These are phyloP conservation scores for Candida dajiaensis DNA, from an alignment of 805 yeast genomes.

Conservation along the genomic window DNA sequence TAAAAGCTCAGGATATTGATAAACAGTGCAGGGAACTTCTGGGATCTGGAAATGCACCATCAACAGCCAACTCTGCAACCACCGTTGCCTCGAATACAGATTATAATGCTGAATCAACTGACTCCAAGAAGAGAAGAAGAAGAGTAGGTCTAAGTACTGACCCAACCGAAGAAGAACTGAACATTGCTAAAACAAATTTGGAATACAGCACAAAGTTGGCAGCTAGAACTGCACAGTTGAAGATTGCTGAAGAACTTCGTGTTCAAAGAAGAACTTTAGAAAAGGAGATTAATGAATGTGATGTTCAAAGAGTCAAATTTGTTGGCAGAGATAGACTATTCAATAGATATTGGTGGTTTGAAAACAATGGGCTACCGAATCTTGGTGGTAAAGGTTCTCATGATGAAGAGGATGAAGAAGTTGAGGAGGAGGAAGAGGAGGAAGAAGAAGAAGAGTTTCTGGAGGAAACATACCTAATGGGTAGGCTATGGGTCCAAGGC, in stretches of 20 bases:
- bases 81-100: conserved; percentile 3
- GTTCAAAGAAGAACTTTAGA: conserved; percentile 50
- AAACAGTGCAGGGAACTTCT: conserved; percentile 32
- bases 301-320: conserved; percentile 67
- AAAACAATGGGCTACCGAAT: conserved; percentile 71
- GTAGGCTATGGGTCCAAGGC: conserved; percentile 88
- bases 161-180: conserved; percentile 34
- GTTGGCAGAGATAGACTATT: conserved; percentile 80
- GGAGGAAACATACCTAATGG: conserved; percentile 66
- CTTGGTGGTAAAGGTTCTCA: conserved; percentile 27
- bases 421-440: conserved; percentile 37
- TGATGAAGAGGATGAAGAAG: conserved; percentile 27
- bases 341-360: conserved; percentile 96
- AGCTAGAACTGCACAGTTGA: conserved; percentile 34
- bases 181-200: conserved; percentile 32
- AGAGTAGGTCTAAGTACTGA: conserved; percentile 29
- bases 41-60: conserved; percentile 12
- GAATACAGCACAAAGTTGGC: conserved; percentile 39
- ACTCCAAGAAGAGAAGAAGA: conserved; percentile 21
- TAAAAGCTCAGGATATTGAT: conserved; percentile 41
- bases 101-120: conserved; percentile 14
- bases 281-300: conserved; percentile 57
- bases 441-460: conserved; percentile 40
- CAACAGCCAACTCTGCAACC: conserved; percentile 14
- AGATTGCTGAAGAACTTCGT: conserved; percentile 39